These are phyloP conservation scores for Magnaporthiopsis incrustans DNA, from an alignment of 2,329 filamentous ascomycete species.

Conservation along the genomic window DNA sequence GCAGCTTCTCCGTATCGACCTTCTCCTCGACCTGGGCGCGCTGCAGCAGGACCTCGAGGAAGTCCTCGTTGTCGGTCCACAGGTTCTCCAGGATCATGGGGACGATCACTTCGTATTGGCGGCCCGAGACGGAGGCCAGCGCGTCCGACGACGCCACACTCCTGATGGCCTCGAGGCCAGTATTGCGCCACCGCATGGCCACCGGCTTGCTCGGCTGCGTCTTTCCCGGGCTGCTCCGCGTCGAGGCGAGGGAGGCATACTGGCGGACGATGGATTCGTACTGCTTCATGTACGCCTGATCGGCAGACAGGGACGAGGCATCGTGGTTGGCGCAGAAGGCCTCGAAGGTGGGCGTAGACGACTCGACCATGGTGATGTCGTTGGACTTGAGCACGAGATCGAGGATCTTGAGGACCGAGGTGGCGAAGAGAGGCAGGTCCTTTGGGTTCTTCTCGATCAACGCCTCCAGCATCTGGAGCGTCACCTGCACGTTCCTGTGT, in stretches of 20 bases:
- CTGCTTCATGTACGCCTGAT: conserved; percentile 72
- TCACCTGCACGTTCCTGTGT: conserved; percentile 81
- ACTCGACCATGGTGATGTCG: conserved; percentile 89
- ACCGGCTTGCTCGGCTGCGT: conserved; percentile 60
- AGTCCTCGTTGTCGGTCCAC: conserved; percentile 64
- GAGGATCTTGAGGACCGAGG: conserved; percentile 77
- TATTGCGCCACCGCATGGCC: conserved; percentile 68
- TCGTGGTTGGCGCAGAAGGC: conserved; percentile 87
- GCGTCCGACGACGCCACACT: conserved; percentile 74
- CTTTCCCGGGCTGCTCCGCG: conserved; percentile 43
- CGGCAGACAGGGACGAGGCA: conserved; percentile 72
- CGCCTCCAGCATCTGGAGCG: conserved; percentile 82
- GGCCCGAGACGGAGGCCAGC: conserved; percentile 64
- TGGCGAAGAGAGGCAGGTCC: conserved; percentile 82
- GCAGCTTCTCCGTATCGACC: conserved; percentile 53
- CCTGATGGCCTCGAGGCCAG: conserved; percentile 69
- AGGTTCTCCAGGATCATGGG: conserved; percentile 83
- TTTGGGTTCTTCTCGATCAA: conserved; percentile 89
- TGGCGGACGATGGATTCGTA: conserved; percentile 75
- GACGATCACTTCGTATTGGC: conserved; percentile 70
- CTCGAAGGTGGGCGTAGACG: conserved; percentile 77
- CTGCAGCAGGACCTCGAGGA: conserved; percentile 60
- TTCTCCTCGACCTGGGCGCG: conserved; percentile 62
- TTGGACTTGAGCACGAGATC: conserved; percentile 74
- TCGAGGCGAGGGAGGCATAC: conserved; percentile 75